These are phyloP conservation scores for Aspergillus fijiensis DNA, from an alignment of 2,329 filamentous ascomycete species.

Conservation along the genomic window DNA sequence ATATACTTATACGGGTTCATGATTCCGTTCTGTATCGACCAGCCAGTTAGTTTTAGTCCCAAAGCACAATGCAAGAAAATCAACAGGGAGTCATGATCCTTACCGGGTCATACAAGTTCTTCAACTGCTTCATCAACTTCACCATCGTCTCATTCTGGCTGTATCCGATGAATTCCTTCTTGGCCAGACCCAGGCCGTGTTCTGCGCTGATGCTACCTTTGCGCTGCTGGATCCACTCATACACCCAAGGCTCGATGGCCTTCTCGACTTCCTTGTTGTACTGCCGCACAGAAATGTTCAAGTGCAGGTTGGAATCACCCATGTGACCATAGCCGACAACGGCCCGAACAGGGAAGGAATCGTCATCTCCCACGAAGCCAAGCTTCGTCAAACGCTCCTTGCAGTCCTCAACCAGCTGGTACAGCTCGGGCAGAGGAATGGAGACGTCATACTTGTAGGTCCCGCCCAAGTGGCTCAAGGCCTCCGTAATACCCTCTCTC, in stretches of 20 bases:
- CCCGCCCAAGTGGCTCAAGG: constrained; percentile 83
- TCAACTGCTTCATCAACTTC: constrained; percentile 90
- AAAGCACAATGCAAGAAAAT: neutral
- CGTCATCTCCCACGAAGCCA: constrained; percentile 74
- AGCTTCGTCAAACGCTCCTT: constrained; percentile 68
- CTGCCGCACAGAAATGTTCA: constrained; percentile 79
- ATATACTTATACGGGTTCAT: constrained; percentile 99
- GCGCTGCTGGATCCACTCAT: constrained; percentile 89
- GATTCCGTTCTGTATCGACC: constrained; percentile 73
- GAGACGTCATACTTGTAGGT: constrained; percentile 99
- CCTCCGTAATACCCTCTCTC: constrained; percentile 90
- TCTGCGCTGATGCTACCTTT: constrained; percentile 95
- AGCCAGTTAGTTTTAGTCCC: constrained; percentile 17
- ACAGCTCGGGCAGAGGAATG: constrained; percentile 84
- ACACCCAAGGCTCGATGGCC: constrained; percentile 88
- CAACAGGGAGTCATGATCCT: constrained; percentile 40
- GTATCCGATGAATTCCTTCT: constrained; percentile 94
- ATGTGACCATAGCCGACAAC: constrained; percentile 98
- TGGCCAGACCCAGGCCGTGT: constrained; percentile 88
- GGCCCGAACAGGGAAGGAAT: constrained; percentile 75
- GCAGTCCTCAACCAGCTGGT: constrained; percentile 83
- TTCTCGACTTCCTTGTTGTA: constrained; percentile 88
- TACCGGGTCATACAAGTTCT: constrained; percentile 90
- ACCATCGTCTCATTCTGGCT: constrained; percentile 86
- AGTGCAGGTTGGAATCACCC: constrained; percentile 92